phyloP scores from a whole-genome alignment of 2,329 filamentous ascomycete genomes.

The Akanthomyces lecanii region DNA sequence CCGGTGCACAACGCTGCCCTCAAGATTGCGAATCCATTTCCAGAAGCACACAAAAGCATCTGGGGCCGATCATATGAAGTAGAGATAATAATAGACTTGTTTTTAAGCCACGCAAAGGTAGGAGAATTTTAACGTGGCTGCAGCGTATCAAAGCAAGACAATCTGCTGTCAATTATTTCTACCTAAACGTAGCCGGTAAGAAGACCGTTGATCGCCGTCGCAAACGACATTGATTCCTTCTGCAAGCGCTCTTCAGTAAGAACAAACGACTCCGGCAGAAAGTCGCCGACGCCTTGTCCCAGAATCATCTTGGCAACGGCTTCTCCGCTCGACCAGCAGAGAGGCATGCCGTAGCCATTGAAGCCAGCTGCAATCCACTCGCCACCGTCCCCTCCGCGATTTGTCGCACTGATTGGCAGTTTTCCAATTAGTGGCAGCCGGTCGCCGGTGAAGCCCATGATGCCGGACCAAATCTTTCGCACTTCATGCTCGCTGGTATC shows the following conservation, averaged over 20 bases:
- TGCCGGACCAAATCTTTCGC: constrained; percentile 44
- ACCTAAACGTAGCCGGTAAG: neutral
- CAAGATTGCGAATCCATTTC: too few relatives aligned
- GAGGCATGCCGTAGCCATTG: constrained; percentile 47
- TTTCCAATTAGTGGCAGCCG: constrained; percentile 43
- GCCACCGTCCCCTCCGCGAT: constrained; percentile 22
- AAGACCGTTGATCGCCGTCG: neutral
- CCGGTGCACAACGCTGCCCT: too few relatives aligned
- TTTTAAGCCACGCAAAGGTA: too few relatives aligned
- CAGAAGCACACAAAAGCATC: too few relatives aligned
- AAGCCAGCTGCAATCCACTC: constrained; percentile 49
- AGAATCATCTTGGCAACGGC: constrained; percentile 30
- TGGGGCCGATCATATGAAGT: too few relatives aligned
- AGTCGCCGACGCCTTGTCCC: constrained; percentile 22
- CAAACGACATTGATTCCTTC: neutral
- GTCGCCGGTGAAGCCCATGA: constrained; percentile 43
- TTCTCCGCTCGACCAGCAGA: constrained; percentile 45
- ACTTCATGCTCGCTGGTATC: constrained; percentile 20
- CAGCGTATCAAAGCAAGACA: neutral
- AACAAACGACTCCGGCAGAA: constrained; percentile 22
- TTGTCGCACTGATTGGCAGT: constrained; percentile 30
- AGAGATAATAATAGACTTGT: too few relatives aligned
- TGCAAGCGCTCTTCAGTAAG: constrained; percentile 19
- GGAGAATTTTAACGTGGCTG: too few relatives aligned
- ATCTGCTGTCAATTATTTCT: neutral